Base-by-base conservation (phyloP, 1,139 yeast species). In the Blastobotrys capitulatus region DNA sequence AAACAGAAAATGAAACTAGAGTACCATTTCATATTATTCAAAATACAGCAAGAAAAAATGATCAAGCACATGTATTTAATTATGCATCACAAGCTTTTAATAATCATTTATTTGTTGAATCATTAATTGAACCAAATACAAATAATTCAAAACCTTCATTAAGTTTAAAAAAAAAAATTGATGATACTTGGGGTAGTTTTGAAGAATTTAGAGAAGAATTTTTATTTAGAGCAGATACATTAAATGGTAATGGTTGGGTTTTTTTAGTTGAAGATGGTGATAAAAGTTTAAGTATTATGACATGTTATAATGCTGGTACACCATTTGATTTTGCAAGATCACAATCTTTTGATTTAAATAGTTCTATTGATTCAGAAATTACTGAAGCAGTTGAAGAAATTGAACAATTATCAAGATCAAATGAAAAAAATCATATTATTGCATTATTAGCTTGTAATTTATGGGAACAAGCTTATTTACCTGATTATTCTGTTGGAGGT, bases 21-120 rank as follows among this genome's bases (percentile, higher is more conserved):
- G 72, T 77, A 19, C 94, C 97, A 2, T 82, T 85, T 65, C 88
- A 86, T 55, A 81, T 89, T 54, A 68, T 88, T 57, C 73, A 86
- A 53, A 78, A 82, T 59, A 81, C 95, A 1, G 86, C 94, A 8
- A 78, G 79, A 60, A 80, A 80, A 58, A 75, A 86, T 32, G 79
- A 82, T 38, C 79, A 79, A 60, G 84, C 90, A 38, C 79, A 80
- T 52, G 72, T 85, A 13, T 90, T 84, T 75, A 94, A 89, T 70
- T 80, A 76, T 63, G 97, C 98, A 12, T 86, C 96, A 4, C 96
- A 86, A 66, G 83, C 90, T 1, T 95, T 86, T 70, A 90, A 89
- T 71, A 92, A 92, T 71, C 98, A 92, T 69, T 75, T 92, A 52
- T 88, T 86, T 60, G 81, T 89, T 64, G 82, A 85, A 65, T 86